Evolutionary conservation across 2,329 filamentous ascomycete genomes (phyloP), one percentile per base, ranked within the genome.

Genomic region (Sclerotinia sclerotiorum): DNA sequence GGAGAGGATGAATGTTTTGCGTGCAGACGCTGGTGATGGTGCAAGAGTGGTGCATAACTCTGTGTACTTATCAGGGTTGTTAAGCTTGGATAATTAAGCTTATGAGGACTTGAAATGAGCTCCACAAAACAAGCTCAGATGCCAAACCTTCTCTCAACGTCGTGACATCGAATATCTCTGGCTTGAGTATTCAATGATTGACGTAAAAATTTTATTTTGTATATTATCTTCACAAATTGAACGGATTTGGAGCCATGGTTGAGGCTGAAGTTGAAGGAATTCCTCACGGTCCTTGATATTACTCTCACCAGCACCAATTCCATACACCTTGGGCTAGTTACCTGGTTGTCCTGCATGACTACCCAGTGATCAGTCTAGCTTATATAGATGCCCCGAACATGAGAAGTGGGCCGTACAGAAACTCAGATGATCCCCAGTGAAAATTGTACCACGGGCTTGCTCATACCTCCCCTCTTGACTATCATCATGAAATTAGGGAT

Each of bases 61-160:
- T 42, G 19, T 55, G 29, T 19, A 19, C 21, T 55, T 35, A n/a
- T n/a, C n/a, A 55, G 52, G 52, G 52, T n/a, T 8, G n/a, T 35
- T 11, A n/a, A 35, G 19, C 39, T 42, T 42, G 39, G 4, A 24
- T 29, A n/a, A 55, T 55, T 35, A 21, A 55, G 19, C 51, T 29
- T 52, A 17, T 27, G 19, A 52, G 13, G 15, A 27, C 29, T 19
- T 21, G 19, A 10, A 35, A n/a, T 55, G 19, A 55, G 52, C 29
- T 55, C 52, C 29, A 55, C 52, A 55, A 55, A 55, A 55, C 29
- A 55, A n/a, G 52, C 52, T 55, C 52, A 35, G 52, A 55, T 32
- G 11, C 2, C 19, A 55, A 55, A 55, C 52, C 52, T 55, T 55
- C 29, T 55, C 29, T 35, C 52, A 35, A 55, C 52, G 52, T 55